phyloP scores from a whole-genome alignment of 2,329 filamentous ascomycete genomes.

The Balansia obtecta region DNA sequence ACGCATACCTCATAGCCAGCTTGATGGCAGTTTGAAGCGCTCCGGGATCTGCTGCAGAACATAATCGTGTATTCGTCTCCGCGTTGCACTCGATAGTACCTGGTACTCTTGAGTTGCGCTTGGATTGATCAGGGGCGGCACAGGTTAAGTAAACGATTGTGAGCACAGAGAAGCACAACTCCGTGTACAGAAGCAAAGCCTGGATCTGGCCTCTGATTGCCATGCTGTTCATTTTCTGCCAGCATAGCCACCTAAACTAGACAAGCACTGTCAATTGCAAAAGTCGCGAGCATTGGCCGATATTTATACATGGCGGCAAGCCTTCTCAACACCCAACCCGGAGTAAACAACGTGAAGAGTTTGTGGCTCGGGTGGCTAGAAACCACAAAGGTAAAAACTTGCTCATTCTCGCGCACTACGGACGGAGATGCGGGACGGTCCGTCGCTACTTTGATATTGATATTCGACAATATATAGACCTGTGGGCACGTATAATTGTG shows the following conservation, averaged over 20 bases:
- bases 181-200: background rate
- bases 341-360: background rate
- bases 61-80: background rate
- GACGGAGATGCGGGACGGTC: background rate
- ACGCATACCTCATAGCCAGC: constrained; percentile 9
- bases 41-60: background rate
- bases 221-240: constrained; percentile 14
- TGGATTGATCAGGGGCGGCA: background rate
- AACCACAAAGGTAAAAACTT: constrained; percentile 14
- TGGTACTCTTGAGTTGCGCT: background rate
- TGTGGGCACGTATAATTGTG: background rate
- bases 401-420: constrained; percentile 19
- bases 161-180: background rate
- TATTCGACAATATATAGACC: background rate
- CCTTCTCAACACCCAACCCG: background rate
- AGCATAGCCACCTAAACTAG: background rate
- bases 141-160: background rate
- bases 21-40: constrained; percentile 17
- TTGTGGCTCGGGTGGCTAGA: background rate
- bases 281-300: background rate
- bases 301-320: background rate
- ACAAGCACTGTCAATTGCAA: background rate
- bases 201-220: constrained; percentile 16
- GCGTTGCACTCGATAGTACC: background rate
- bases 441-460: background rate